These are phyloP conservation scores for Paecilomyces sp. DNA, from an alignment of 2,329 filamentous ascomycete genomes.

Conservation along the genomic window DNA sequence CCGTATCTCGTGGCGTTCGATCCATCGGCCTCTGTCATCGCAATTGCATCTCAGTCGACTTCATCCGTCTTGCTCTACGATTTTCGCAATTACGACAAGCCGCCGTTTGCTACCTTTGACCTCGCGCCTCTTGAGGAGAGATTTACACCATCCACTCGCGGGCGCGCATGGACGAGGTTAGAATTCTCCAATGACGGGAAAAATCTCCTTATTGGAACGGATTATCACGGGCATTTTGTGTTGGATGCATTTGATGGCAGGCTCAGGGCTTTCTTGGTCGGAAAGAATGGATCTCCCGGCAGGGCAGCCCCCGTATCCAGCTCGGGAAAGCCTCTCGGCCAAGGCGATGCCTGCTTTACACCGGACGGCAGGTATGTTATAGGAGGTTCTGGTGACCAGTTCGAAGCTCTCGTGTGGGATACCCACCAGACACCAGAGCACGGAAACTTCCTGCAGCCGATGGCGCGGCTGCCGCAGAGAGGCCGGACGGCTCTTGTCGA, in stretches of 20 bases:
- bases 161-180: conserved; percentile 69
- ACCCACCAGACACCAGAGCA: conserved; percentile 50
- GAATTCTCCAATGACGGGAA: conserved; percentile 97
- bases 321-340: conserved; percentile 46
- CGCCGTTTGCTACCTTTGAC: conserved; percentile 82
- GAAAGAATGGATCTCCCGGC: conserved; percentile 41
- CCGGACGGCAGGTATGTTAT: conserved; percentile 86
- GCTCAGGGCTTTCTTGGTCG: conserved; percentile 64
- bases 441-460: conserved; percentile 46
- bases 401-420: conserved; percentile 83
- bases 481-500: conserved; percentile 66
- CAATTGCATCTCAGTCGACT: conserved; percentile 73
- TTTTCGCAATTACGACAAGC: conserved; percentile 85
- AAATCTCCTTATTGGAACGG: conserved; percentile 73
- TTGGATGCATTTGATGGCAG: conserved; percentile 87
- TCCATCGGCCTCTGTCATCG: conserved; percentile 85
- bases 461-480: conserved; percentile 35
- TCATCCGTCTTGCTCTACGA: conserved; percentile 85
- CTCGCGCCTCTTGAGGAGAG: conserved; percentile 53
- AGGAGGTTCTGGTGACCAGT: conserved; percentile 62
- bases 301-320: conserved; percentile 45
- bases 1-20: conserved; percentile 86
- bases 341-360: conserved; percentile 78
- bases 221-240: conserved; percentile 76
- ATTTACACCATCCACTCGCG: conserved; percentile 42